A percentile compares a stretch with the other conserved stretches of the same genome.
phyloP scores from a whole-genome alignment of 2,329 filamentous ascomycete genomes.

The Aureobasidium mangrovei region DNA sequence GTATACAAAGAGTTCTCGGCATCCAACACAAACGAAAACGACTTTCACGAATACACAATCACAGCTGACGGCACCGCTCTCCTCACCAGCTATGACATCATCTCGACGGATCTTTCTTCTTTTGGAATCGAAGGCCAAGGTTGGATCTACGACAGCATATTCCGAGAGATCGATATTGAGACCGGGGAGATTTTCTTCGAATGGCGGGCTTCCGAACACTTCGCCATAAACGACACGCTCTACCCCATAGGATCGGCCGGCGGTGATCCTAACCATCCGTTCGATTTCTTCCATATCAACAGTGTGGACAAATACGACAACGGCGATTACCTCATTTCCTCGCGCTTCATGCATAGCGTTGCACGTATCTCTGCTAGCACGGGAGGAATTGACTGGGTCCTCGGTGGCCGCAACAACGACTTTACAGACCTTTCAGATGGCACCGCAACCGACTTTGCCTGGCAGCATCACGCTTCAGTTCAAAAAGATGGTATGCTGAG shows the following conservation, averaged over 20 bases:
- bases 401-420: constrained; percentile 21
- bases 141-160: constrained; percentile 36
- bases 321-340: constrained; percentile 44
- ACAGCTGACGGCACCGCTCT: constrained; percentile 34
- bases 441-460: constrained; percentile 26
- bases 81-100: constrained; percentile 35
- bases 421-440: constrained; percentile 13
- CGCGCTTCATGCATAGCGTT: constrained; percentile 40
- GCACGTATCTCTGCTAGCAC: constrained; percentile 35
- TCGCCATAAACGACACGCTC: constrained; percentile 24
- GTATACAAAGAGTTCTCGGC: constrained; percentile 22
- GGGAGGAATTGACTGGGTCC: constrained; percentile 41
- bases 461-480: constrained; percentile 38
- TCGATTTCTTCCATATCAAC: constrained; percentile 46
- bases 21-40: constrained; percentile 30
- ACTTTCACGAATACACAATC: constrained; percentile 37
- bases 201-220: constrained; percentile 33
- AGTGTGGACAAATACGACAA: constrained; percentile 40
- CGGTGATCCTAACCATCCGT: constrained; percentile 33
- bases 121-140: constrained; percentile 22
- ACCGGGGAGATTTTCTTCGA: constrained; percentile 33
- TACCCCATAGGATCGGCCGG: constrained; percentile 30
- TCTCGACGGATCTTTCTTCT: constrained; percentile 22
- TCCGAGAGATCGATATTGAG: constrained; percentile 37
- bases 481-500: constrained; percentile 14